Percentiles rank a stretch among this genome's conserved stretches.
phyloP scores from a whole-genome alignment of 345 rosid species.

The Carallia pectinifolia region DNA sequence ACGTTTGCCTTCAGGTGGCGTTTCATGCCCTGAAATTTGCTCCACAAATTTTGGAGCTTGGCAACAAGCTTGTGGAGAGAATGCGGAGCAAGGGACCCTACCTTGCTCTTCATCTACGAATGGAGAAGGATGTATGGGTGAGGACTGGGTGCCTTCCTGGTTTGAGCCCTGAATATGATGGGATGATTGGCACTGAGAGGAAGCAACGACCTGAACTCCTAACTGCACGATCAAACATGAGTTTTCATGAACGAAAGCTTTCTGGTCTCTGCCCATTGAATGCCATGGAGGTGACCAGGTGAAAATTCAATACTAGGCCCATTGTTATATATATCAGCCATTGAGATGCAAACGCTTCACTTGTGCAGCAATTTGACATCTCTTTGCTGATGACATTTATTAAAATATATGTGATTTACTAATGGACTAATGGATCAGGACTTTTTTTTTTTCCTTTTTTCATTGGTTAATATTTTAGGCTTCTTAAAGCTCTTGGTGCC shows the following conservation, averaged over 20 bases:
- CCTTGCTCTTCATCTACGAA: conserved; percentile 79
- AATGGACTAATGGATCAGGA: not conserved
- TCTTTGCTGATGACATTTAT: too few species aligned
- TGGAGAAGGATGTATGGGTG: conserved; percentile 97
- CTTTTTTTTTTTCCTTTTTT: not conserved
- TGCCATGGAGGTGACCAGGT: conserved; percentile 88
- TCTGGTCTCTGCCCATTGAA: conserved; percentile 93
- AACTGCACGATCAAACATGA: conserved; percentile 81
- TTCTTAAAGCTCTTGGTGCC: conserved; percentile 94
- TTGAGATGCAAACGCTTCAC: not conserved
- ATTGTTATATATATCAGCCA: not conserved
- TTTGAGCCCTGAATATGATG: conserved; percentile 65
- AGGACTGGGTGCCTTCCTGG: conserved; percentile 97
- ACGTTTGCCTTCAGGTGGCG: conserved; percentile 56
- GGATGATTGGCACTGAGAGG: conserved; percentile 66
- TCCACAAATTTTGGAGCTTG: conserved; percentile 63
- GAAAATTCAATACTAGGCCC: conserved; percentile 4
- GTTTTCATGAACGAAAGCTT: conserved; percentile 69
- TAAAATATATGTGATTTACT: not conserved
- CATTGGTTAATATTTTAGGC: conserved; percentile 34
- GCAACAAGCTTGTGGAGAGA: conserved; percentile 74
- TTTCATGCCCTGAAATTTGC: conserved; percentile 80
- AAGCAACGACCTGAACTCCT: conserved; percentile 82
- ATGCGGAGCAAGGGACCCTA: conserved; percentile 86
- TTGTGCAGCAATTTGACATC: not conserved